These are phyloP conservation scores for Boletellus emodensis DNA, from an alignment of 768 basidiomycete genomes.

Conservation along the genomic window DNA sequence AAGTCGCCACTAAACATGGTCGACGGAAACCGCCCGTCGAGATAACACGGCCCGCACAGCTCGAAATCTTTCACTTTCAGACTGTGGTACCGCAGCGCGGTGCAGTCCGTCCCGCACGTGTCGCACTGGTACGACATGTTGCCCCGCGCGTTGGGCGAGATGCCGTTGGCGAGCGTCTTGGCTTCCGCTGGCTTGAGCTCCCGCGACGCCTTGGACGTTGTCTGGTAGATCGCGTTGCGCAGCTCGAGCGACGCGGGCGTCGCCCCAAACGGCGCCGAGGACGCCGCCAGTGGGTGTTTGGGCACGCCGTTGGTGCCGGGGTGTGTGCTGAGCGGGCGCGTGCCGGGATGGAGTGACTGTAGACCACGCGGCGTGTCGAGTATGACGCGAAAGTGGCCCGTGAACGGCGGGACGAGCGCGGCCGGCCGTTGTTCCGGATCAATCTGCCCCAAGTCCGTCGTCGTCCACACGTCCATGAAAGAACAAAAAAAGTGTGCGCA, in stretches of 20 bases:
- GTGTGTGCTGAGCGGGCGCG: slow-evolving; percentile 48
- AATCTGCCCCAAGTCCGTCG: slow-evolving; percentile 52
- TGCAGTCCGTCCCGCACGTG: slow-evolving; percentile 94
- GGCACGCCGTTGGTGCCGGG: slow-evolving; percentile 47
- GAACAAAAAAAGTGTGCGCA: slow-evolving; percentile 25
- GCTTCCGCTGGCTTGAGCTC: slow-evolving; percentile 69
- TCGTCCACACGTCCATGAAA: slow-evolving; percentile 1
- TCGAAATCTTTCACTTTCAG: slow-evolving; percentile 90
- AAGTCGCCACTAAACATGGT: slow-evolving; percentile 97
- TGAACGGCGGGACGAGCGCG: slow-evolving; percentile 93
- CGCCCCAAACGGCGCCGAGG: slow-evolving; percentile 1
- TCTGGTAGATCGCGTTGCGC: slow-evolving; percentile 84
- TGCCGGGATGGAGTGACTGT: slow-evolving; percentile 87
- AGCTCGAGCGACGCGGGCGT: slow-evolving; percentile 75
- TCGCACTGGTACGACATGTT: slow-evolving; percentile 72
- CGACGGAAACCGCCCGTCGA: slow-evolving; percentile 94
- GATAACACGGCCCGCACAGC: slow-evolving; percentile 89
- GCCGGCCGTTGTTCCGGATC: slow-evolving; percentile 96
- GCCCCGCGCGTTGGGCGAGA: slow-evolving; percentile 44
- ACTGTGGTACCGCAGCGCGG: slow-evolving; percentile 82
- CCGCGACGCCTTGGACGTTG: slow-evolving; percentile 78
- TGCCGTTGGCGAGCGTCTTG: slow-evolving; percentile 51
- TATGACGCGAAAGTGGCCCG: slow-evolving; percentile 97
- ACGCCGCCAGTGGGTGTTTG: slow-evolving; percentile 28
- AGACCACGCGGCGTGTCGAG: slow-evolving; percentile 96